phyloP scores from a whole-genome alignment of 2,329 filamentous ascomycete genomes.

The Claviceps sorghi region DNA sequence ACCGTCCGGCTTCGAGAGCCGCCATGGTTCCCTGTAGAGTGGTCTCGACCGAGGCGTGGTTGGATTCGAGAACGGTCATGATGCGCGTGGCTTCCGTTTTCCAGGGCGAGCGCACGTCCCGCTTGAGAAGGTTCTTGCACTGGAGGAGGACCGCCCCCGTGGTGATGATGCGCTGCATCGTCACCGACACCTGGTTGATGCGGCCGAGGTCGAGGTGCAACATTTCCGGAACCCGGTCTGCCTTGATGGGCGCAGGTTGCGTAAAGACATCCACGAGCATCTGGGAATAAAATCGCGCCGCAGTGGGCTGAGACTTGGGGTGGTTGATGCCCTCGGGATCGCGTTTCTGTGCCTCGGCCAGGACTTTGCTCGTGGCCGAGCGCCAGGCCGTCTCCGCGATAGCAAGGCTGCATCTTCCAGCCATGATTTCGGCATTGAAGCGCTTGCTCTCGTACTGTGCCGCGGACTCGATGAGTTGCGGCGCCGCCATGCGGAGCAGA shows the following conservation, averaged over 20 bases:
- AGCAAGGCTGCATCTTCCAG: slow-evolving; percentile 36
- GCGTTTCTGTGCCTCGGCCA: slow-evolving; percentile 50
- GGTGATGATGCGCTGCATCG: slow-evolving; percentile 46
- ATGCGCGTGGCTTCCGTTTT: slow-evolving; percentile 60
- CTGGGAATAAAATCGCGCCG: slow-evolving; percentile 60
- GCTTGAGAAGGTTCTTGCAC: slow-evolving; percentile 70
- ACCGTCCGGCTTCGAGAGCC: slow-evolving; percentile 45
- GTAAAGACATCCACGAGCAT: slow-evolving; percentile 63
- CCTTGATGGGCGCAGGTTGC: slow-evolving; percentile 40
- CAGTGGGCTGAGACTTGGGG: slow-evolving; percentile 45
- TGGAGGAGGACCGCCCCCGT: slow-evolving; percentile 63
- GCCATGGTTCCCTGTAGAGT: slow-evolving; percentile 47
- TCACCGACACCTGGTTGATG: slow-evolving; percentile 29
- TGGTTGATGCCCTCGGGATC: slow-evolving; percentile 55
- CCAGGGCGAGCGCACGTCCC: slow-evolving; percentile 66
- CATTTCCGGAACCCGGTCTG: slow-evolving; percentile 54
- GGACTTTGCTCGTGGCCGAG: slow-evolving; percentile 46
- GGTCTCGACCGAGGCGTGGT: slow-evolving; percentile 34
- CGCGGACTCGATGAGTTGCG: slow-evolving; percentile 56
- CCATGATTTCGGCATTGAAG: slow-evolving; percentile 51
- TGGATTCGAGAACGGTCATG: slow-evolving; percentile 49
- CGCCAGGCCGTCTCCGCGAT: slow-evolving; percentile 54
- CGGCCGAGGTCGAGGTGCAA: slow-evolving; percentile 54
- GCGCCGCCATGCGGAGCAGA: slow-evolving; percentile 56
- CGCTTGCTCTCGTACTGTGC: slow-evolving; percentile 59